Conservation (phyloP, 1,284 basidiomycete species). For the Hymenochaete sp. region DNA sequence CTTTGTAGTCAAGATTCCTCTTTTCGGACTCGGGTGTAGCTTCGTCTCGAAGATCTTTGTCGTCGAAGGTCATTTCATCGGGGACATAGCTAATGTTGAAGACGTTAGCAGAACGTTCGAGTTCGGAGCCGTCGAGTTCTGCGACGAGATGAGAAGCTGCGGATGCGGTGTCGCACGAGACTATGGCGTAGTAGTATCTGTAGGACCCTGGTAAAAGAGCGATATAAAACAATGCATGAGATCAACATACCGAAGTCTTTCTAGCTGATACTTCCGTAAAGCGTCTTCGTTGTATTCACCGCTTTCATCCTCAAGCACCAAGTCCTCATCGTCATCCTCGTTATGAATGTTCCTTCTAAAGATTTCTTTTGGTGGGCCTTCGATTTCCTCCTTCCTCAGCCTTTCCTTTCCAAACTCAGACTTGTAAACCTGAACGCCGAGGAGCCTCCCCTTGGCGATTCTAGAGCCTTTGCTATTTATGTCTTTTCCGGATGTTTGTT, state of each 20-base stretch:
- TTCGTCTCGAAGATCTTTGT: constrained; percentile 71
- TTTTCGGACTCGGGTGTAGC: constrained; percentile 47
- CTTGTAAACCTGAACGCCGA: constrained; percentile 80
- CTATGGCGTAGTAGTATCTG: constrained; percentile 95
- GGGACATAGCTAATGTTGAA: constrained; percentile 94
- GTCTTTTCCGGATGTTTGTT: constrained; percentile 15
- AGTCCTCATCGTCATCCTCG: constrained; percentile 51
- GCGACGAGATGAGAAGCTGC: constrained; percentile 77
- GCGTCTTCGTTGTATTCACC: constrained; percentile 84
- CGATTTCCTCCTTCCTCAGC: constrained; percentile 79
- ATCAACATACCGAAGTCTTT: constrained; percentile 70
- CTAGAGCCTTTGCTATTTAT: constrained; percentile 21
- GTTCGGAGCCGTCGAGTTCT: constrained; percentile 91
- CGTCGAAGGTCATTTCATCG: constrained; percentile 86
- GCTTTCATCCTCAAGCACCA: constrained; percentile 60
- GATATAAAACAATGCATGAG: constrained; percentile 5
- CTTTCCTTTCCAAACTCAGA: constrained; percentile 90
- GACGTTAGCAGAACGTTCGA: constrained; percentile 95
- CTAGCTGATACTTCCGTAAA: constrained; percentile 87
- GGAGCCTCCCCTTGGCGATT: constrained; percentile 50
- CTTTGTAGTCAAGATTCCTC: constrained; percentile 60
- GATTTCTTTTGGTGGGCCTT: constrained; percentile 85
- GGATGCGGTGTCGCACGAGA: constrained; percentile 77
- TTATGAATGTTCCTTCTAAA: constrained; percentile 43
- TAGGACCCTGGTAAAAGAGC: constrained; percentile 1